Base-by-base conservation (phyloP, 257 asterid genomes). In the Ajuga chamaepitys region DNA sequence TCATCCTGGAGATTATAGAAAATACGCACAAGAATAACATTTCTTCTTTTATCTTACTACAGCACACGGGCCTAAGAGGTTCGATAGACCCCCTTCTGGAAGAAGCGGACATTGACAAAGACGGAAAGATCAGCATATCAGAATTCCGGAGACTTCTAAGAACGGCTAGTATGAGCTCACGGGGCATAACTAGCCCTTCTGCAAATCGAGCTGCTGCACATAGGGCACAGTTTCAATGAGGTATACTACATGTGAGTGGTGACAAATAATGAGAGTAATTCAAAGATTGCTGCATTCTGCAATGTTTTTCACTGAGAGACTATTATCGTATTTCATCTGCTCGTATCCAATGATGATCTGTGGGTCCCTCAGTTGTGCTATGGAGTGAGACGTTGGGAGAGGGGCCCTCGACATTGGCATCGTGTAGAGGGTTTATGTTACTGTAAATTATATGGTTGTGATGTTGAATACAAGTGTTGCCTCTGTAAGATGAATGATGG, bases 61-160 rank as follows among this genome's bases (percentile, higher is more conserved):
- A 94, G 99, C 95, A 88, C 76, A 83, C 95, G 0, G 83, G 98
- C 9, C 68, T 94, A 62, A 80, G 78, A 79, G 95, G 95, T 16
- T 94, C 96, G 5, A 82, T 88, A 50, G 94, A 88, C 58, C 97
- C 99, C 1, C 81, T 94, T 9, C 81, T 94, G 4, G 96, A 90
- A 74, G 99, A 94, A 82, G 99, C 99, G 26, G 99, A 94, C 68
- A 80, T 94, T 0, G 96, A 94, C 78, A 90, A 83, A 80, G 99
- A 94, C 26, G 99, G 99, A 48, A 83, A 74, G 83, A 94, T 94
- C 70, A 94, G 99, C 84, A 71, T 94, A 63, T 64, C 89, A 3
- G 99, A 94, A 72, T 94, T 94, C 78, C 92, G 99, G 10, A 79
- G 96, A 65, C 96, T 94, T 54, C 68, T 94, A 71, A 83, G 96